phyloP scores from a whole-genome alignment of 495 filamentous ascomycete species.

The Pseudoneurospora amorphoporcata region DNA sequence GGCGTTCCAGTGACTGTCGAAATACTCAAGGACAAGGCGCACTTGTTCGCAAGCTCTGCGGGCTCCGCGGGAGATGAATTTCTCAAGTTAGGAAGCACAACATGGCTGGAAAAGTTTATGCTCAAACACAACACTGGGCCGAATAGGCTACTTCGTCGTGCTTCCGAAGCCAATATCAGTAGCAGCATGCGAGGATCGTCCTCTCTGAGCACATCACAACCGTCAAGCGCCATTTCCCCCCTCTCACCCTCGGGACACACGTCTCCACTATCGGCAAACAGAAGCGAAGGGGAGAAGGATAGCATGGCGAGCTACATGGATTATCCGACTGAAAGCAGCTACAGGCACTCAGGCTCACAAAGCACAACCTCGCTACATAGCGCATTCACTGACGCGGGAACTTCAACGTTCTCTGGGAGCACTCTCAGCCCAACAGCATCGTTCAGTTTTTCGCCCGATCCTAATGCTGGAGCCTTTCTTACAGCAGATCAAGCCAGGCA shows the following conservation, averaged over 20 bases:
- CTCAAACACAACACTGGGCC: slow-evolving; percentile 72
- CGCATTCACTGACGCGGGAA: slow-evolving; percentile 50
- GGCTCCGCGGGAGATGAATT: slow-evolving; percentile 61
- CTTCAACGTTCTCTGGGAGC: slow-evolving; percentile 59
- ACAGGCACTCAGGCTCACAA: slow-evolving; percentile 45
- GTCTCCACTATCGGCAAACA: slow-evolving; percentile 58
- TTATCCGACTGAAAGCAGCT: slow-evolving; percentile 36
- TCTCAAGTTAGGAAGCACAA: slow-evolving; percentile 59
- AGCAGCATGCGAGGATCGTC: slow-evolving; percentile 48
- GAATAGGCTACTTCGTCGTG: slow-evolving; percentile 51
- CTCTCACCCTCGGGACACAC: slow-evolving; percentile 53
- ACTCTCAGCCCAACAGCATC: slow-evolving; percentile 80
- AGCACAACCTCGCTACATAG: slow-evolving; percentile 45
- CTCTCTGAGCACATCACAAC: slow-evolving; percentile 49
- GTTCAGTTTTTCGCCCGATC: slow-evolving; percentile 67
- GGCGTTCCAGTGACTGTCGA: slow-evolving; percentile 70
- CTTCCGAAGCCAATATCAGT: slow-evolving; percentile 55
- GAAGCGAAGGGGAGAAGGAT: slow-evolving; percentile 54
- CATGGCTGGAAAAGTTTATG: slow-evolving; percentile 96
- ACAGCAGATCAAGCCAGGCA: slow-evolving; percentile 54
- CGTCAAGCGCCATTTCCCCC: slow-evolving; percentile 63
- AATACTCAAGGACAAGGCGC: slow-evolving; percentile 78
- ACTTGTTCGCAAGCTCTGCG: slow-evolving; percentile 71
- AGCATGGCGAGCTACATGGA: slow-evolving; percentile 38
- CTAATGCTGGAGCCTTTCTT: slow-evolving; percentile 59